Evolutionary conservation across 768 basidiomycete species (phyloP).

Genomic region (Tulasnella sp.): DNA sequence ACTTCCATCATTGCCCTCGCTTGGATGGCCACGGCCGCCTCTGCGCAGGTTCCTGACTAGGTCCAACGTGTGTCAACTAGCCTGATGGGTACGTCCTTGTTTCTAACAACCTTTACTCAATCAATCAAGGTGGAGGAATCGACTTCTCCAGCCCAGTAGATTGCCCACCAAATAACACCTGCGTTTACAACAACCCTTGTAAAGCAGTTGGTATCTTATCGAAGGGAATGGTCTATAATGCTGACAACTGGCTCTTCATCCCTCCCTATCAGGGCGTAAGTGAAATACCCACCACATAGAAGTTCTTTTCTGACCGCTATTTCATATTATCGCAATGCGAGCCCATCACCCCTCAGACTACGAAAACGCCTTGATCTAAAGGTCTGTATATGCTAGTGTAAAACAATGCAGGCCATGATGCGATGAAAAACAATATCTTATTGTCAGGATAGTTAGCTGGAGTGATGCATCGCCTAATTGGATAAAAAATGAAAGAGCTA

Average conservation of each 20-base stretch:
- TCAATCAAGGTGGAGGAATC: no score
- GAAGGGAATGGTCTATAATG: not conserved
- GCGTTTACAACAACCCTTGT: conserved; percentile 34
- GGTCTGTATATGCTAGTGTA: no score
- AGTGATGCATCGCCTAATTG: no score
- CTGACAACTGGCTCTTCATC: not conserved
- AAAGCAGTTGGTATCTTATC: not conserved
- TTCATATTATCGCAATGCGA: conserved; percentile 9
- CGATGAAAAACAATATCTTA: no score
- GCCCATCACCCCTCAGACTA: conserved; percentile 22
- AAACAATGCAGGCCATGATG: no score
- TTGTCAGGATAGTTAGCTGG: no score
- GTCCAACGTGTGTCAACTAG: not conserved
- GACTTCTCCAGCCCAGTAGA: no score
- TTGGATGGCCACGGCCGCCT: not conserved
- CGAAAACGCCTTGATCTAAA: conserved; percentile 26
- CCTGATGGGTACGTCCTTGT: no score
- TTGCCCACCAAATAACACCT: conserved; percentile 25
- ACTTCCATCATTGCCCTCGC: not conserved
- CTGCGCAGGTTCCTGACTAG: not conserved
- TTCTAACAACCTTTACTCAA: no score
- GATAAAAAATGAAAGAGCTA: no score
- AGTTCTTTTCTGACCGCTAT: not conserved
- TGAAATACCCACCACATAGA: not conserved
- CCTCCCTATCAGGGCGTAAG: not conserved